A percentile compares a stretch with the other conserved stretches of the same genome.
phyloP scores from a whole-genome alignment of 768 basidiomycete species.

The Lactifluus subvellereus region DNA sequence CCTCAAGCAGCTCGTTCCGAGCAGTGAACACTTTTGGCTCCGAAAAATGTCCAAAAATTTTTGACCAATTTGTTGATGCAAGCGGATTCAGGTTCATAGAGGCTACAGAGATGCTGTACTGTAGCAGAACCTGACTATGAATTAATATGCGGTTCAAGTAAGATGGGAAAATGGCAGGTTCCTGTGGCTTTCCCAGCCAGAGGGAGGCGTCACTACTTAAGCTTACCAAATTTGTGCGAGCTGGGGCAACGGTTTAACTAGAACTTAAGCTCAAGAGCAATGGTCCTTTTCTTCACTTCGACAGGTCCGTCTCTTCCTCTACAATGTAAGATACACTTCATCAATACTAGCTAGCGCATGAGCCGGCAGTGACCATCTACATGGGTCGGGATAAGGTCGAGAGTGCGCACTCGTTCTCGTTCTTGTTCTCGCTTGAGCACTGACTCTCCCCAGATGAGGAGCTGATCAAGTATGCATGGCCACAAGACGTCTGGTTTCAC shows the following conservation, averaged over 20 bases:
- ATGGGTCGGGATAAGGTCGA: constrained; percentile 98
- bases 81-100: no score
- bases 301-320: constrained; percentile 16
- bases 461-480: constrained; percentile 87
- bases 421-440: not conserved
- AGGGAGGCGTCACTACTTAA: no score
- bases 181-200: no score
- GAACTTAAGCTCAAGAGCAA: not conserved
- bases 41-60: no score
- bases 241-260: no score
- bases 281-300: constrained; percentile 25
- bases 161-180: no score
- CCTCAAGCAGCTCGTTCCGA: no score
- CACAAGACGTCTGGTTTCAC: constrained; percentile 90
- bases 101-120: no score
- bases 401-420: constrained; percentile 45
- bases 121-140: no score
- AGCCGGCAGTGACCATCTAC: constrained; percentile 70
- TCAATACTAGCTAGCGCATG: constrained; percentile 37
- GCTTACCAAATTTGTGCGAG: not conserved
- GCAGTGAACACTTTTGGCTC: no score
- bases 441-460: constrained; percentile 69
- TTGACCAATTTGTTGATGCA: no score
- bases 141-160: no score
- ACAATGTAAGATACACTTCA: not conserved